These are phyloP conservation scores for Neurospora africana DNA, from an alignment of 495 filamentous ascomycete species.

Conservation along the genomic window DNA sequence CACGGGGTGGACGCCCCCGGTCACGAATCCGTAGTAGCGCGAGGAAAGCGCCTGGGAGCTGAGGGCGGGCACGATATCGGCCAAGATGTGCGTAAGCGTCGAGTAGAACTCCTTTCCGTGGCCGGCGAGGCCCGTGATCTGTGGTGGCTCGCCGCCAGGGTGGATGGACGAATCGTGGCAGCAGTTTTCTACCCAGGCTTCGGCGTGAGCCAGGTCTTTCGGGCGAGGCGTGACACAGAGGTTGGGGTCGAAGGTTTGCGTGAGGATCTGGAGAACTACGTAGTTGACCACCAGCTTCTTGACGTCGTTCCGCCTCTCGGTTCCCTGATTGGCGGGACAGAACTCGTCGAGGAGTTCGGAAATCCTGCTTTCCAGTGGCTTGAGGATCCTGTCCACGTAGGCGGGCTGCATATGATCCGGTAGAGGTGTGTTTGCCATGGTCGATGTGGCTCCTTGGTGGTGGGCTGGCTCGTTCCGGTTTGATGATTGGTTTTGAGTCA, in stretches of 20 bases:
- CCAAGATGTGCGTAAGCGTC: constrained; percentile 35
- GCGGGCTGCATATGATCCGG: neutral
- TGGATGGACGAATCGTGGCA: neutral
- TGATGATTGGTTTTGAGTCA: neutral
- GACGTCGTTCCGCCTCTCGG: neutral
- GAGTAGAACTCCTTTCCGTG: neutral
- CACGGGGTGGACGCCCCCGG: constrained; percentile 69
- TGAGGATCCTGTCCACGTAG: neutral
- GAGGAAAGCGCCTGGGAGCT: constrained; percentile 50
- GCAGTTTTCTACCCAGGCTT: neutral
- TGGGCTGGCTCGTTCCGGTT: neutral
- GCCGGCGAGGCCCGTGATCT: neutral
- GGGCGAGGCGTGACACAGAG: neutral
- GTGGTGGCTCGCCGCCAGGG: neutral
- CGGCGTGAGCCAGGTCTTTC: neutral
- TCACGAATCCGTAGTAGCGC: constrained; percentile 81
- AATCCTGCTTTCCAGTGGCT: neutral
- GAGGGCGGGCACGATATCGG: constrained; percentile 55
- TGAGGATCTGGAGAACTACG: neutral
- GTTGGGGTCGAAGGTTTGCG: neutral
- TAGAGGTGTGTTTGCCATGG: neutral
- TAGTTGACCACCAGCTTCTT: neutral
- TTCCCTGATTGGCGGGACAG: neutral
- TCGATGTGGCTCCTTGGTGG: neutral
- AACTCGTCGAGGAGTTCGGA: neutral